Evolutionary conservation across 352 stramenopile genomes (phyloP).

Genomic region (Pythium aquatile): DNA sequence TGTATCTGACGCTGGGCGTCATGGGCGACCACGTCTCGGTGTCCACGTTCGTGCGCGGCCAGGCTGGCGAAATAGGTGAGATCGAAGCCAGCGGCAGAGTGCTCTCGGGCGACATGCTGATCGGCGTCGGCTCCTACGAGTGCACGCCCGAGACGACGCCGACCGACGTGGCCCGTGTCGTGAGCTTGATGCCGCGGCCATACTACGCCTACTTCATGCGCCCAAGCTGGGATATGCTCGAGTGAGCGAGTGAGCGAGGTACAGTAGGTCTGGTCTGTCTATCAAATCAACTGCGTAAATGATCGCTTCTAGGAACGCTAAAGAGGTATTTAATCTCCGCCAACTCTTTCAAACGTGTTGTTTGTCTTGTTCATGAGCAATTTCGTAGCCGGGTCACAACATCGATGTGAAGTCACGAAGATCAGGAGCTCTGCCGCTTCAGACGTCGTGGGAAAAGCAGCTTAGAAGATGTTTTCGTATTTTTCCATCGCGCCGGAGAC

Average conservation of each 20-base stretch:
- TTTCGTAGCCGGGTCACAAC: too few relatives aligned
- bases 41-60: conserved; percentile 59
- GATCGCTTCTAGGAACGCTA: not conserved
- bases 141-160: conserved; percentile 36
- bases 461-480: conserved; percentile 82
- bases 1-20: conserved; percentile 58
- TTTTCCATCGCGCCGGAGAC: conserved; percentile 88
- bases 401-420: not conserved
- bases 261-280: not conserved
- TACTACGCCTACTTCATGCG: conserved; percentile 62
- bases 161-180: conserved; percentile 43
- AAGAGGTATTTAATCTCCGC: conserved; percentile 6
- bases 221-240: conserved; percentile 59
- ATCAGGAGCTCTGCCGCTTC: not conserved
- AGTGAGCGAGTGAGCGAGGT: not conserved
- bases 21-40: conserved; percentile 52
- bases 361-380: not conserved
- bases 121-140: conserved; percentile 44
- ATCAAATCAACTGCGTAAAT: not conserved
- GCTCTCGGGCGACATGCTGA: conserved; percentile 56
- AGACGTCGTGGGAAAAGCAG: not conserved
- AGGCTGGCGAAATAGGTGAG: conserved; percentile 48
- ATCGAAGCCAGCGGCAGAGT: conserved; percentile 73
- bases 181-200: conserved; percentile 39
- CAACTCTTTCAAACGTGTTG: not conserved